Conservation (phyloP, 495 filamentous ascomycete genomes). For the Hypoxylon lienhwacheense region DNA sequence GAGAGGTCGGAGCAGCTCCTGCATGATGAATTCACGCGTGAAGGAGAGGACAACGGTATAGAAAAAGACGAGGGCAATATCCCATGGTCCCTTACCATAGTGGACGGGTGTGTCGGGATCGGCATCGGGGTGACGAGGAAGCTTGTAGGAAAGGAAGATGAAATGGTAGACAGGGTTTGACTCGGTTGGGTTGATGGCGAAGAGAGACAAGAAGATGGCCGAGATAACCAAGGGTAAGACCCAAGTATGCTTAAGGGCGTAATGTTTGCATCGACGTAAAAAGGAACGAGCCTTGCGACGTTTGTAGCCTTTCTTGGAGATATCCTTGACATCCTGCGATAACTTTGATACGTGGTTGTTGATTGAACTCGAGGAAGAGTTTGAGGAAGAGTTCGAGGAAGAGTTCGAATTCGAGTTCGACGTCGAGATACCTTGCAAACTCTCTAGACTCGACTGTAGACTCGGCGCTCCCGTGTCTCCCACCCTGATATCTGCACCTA, state of each 20-base stretch:
- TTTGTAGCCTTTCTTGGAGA: constrained; percentile 51
- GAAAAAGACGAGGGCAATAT: constrained; percentile 86
- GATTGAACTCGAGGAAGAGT: constrained; percentile 1
- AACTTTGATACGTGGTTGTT: constrained; percentile 7
- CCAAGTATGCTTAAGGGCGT: constrained; percentile 75
- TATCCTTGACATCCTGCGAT: constrained; percentile 20
- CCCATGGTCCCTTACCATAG: constrained; percentile 87
- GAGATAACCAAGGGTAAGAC: constrained; percentile 75
- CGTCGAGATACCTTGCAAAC: constrained; percentile 29
- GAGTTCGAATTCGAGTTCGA: constrained; percentile 4
- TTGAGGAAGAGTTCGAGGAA: too few relatives aligned
- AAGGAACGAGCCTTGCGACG: constrained; percentile 61
- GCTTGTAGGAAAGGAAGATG: constrained; percentile 90
- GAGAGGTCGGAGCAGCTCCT: constrained; percentile 80
- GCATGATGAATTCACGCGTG: constrained; percentile 96
- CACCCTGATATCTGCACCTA: constrained; percentile 47
- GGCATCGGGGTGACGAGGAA: constrained; percentile 55
- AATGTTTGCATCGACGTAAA: constrained; percentile 66
- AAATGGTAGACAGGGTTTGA: constrained; percentile 83
- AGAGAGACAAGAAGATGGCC: constrained; percentile 63
- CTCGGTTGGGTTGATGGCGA: constrained; percentile 74
- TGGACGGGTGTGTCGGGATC: constrained; percentile 59
- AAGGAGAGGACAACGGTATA: constrained; percentile 89
- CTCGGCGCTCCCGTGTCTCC: constrained; percentile 54
- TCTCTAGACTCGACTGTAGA: constrained; percentile 48